Percentiles rank a stretch among this genome's conserved stretches.
Conservation (phyloP, 352 stramenopile species). For the Phytophthora crassamura region DNA sequence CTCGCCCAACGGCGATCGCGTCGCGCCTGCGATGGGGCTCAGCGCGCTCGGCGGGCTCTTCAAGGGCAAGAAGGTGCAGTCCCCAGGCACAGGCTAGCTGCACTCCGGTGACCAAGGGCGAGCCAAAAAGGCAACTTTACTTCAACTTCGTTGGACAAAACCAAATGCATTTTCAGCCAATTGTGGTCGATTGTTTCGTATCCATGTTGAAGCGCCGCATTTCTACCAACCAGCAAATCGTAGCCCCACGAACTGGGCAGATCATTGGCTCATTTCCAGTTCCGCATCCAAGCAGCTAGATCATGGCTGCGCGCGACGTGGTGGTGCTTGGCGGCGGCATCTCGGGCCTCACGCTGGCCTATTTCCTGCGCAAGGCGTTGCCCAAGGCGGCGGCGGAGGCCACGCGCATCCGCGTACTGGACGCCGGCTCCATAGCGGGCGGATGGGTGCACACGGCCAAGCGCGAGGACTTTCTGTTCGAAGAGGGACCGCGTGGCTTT, state of each 20-base stretch:
- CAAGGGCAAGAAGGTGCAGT: slow-evolving; percentile 40
- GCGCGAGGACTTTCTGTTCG: slow-evolving; percentile 75
- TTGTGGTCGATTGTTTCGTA: not conserved
- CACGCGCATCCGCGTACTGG: slow-evolving; percentile 75
- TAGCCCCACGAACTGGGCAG: not conserved
- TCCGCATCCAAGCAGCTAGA: not conserved
- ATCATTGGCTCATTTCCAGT: not conserved
- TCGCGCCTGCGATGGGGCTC: slow-evolving; percentile 12
- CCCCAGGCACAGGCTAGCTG: not conserved
- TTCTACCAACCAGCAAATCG: slow-evolving; percentile 20
- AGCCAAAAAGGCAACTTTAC: slow-evolving; percentile 9
- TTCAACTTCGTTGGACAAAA: slow-evolving; percentile 27
- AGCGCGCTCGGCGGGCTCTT: slow-evolving; percentile 34
- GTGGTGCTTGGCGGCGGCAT: slow-evolving; percentile 87
- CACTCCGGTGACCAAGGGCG: too few relatives aligned
- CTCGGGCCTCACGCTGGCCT: slow-evolving; percentile 79
- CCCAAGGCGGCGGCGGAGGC: slow-evolving; percentile 27
- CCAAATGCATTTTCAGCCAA: slow-evolving; percentile 20
- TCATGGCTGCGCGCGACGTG: slow-evolving; percentile 47
- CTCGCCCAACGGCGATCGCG: slow-evolving; percentile 9
- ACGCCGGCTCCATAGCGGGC: slow-evolving; percentile 55
- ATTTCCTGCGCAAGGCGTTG: slow-evolving; percentile 72
- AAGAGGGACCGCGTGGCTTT: slow-evolving; percentile 85
- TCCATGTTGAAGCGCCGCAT: slow-evolving; percentile 26
- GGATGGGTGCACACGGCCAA: slow-evolving; percentile 78